A percentile compares a stretch with the other conserved stretches of the same genome.
Evolutionary conservation across 768 basidiomycete genomes (phyloP).

Genomic region (Rhizopogon vesiculosus): DNA sequence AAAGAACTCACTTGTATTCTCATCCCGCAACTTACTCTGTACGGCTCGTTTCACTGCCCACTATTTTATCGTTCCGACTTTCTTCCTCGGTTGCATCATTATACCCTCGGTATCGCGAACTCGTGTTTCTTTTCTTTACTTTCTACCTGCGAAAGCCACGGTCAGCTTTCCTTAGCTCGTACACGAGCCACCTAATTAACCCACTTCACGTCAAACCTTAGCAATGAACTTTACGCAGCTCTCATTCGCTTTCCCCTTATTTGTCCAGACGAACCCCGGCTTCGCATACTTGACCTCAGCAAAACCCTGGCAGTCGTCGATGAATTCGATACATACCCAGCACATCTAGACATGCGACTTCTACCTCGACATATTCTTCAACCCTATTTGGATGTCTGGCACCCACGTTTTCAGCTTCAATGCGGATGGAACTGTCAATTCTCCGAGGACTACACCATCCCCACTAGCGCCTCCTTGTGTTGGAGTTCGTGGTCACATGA

Average conservation of each 20-base stretch:
- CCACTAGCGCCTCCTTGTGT: background rate
- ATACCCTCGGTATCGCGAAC: background rate
- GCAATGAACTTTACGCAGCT: background rate
- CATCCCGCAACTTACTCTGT: background rate
- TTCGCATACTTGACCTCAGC: background rate
- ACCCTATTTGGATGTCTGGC: constrained; percentile 31
- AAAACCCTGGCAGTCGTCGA: background rate
- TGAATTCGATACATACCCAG: background rate
- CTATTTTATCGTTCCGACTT: background rate
- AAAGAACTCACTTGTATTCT: no score
- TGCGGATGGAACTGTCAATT: constrained; percentile 13
- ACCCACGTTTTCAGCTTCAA: constrained; percentile 18
- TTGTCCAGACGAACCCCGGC: background rate
- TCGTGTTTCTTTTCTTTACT: no score
- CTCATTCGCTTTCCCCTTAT: background rate
- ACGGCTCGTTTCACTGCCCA: background rate
- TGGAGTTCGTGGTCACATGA: no score
- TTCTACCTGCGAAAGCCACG: background rate
- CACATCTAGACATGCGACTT: constrained; percentile 29
- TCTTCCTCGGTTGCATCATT: background rate
- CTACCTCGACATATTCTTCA: constrained; percentile 44
- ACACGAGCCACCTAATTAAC: no score
- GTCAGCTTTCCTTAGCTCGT: background rate
- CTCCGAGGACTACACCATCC: background rate
- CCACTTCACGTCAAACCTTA: background rate